phyloP scores from a whole-genome alignment of 2,329 filamentous ascomycete genomes.

The Penicillium sumatraense region DNA sequence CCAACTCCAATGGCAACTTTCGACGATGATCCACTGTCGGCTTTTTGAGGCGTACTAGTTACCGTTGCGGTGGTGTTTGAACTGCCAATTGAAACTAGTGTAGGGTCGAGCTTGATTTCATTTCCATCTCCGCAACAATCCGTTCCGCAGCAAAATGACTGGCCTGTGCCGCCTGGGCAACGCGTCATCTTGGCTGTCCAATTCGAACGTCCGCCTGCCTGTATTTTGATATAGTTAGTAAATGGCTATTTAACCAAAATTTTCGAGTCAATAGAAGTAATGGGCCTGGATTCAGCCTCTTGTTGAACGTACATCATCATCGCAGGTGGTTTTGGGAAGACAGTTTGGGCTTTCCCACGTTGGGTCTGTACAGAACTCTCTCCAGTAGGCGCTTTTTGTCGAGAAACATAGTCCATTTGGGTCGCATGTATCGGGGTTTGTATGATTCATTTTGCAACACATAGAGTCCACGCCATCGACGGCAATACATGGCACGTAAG shows the following conservation, averaged over 20 bases:
- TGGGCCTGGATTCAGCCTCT: neutral
- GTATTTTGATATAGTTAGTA: neutral
- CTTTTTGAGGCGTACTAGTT: neutral
- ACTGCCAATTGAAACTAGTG: neutral
- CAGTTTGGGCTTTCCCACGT: constrained; percentile 10
- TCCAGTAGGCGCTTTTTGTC: neutral
- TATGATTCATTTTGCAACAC: constrained; percentile 7
- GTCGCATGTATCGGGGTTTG: constrained; percentile 2
- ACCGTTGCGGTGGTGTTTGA: neutral
- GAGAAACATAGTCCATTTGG: constrained; percentile 3
- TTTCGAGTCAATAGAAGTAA: neutral
- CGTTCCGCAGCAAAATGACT: constrained; percentile 4
- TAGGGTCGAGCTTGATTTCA: neutral
- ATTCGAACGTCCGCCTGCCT: neutral
- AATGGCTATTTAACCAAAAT: neutral
- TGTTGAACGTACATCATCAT: constrained; percentile 1
- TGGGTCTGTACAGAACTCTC: constrained; percentile 6
- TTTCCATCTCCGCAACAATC: neutral
- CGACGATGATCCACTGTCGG: neutral
- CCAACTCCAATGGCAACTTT: constrained; percentile 6
- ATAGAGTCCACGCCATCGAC: constrained; percentile 6
- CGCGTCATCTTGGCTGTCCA: neutral
- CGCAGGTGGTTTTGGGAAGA: neutral
- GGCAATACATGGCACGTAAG: constrained; percentile 6
- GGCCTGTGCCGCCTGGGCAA: neutral